Percentiles rank a stretch among this genome's conserved stretches.
These are phyloP conservation scores for Syncephalastrum contaminatum DNA, from an alignment of 371 early-diverging fungal genomes.

Conservation along the genomic window DNA sequence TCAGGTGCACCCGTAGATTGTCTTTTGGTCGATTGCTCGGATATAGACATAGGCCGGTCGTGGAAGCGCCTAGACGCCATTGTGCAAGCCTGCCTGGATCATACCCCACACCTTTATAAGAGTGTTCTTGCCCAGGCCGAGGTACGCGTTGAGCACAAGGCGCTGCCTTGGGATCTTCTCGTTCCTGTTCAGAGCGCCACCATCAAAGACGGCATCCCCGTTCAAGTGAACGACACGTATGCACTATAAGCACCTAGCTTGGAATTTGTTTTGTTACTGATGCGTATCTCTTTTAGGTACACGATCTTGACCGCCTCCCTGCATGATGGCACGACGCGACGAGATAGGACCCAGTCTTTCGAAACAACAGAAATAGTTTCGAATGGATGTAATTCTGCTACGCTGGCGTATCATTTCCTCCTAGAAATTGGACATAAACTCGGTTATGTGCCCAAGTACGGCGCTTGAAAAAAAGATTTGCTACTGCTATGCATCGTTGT, in stretches of 20 bases:
- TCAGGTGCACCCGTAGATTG: constrained; percentile 9
- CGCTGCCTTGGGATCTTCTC: background rate
- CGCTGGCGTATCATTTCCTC: constrained; percentile 43
- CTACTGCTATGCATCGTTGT: background rate
- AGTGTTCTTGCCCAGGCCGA: constrained; percentile 14
- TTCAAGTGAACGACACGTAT: background rate
- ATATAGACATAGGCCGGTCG: background rate
- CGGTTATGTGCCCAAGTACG: constrained; percentile 44
- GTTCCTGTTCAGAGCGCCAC: background rate
- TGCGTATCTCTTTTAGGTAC: background rate
- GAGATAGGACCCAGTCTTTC: constrained; percentile 16
- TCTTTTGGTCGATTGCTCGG: constrained; percentile 23
- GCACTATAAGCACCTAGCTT: background rate
- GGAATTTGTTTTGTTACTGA: no score
- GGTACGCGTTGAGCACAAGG: background rate
- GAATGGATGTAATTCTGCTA: constrained; percentile 28
- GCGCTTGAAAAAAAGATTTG: constrained; percentile 24
- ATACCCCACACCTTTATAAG: constrained; percentile 12
- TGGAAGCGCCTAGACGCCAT: constrained; percentile 18
- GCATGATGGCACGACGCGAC: constrained; percentile 28
- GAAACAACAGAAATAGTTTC: constrained; percentile 13
- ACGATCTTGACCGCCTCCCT: constrained; percentile 16
- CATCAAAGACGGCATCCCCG: background rate
- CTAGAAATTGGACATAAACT: constrained; percentile 44
- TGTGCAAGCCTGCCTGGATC: constrained; percentile 7